Conservation (phyloP, 148 eudicot genomes). For the Rhododendron ovatum region DNA sequence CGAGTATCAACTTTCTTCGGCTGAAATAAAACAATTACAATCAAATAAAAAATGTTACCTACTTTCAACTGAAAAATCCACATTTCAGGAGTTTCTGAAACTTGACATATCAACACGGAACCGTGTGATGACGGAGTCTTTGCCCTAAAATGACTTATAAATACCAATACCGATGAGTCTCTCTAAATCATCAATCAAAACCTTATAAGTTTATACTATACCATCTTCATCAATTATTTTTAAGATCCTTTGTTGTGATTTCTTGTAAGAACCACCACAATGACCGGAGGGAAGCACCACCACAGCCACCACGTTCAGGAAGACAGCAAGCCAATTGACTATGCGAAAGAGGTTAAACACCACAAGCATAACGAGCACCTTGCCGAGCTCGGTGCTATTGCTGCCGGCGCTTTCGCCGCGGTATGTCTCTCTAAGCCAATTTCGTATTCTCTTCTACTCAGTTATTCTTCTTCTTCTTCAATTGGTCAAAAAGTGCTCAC, state of each 20-base stretch:
- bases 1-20: background rate
- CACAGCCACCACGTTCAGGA: slow-evolving; percentile 5
- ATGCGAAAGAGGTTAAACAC: slow-evolving; percentile 37
- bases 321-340: slow-evolving; percentile 4
- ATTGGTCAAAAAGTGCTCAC: background rate
- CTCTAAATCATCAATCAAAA: background rate
- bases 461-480: too few relatives aligned
- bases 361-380: slow-evolving; percentile 28
- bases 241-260: background rate
- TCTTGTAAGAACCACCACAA: background rate
- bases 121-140: background rate
- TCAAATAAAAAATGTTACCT: background rate
- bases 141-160: background rate
- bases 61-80: background rate
- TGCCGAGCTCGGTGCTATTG: slow-evolving; percentile 30
- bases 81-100: background rate
- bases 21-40: background rate
- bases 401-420: slow-evolving; percentile 47
- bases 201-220: background rate
- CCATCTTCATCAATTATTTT: background rate
- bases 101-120: background rate
- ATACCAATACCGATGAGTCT: background rate
- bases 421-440: slow-evolving; percentile 9
- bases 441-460: too few relatives aligned
- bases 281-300: slow-evolving; percentile 18